Conservation (phyloP, 1,284 basidiomycete genomes). For the Golubevia pallescens region DNA sequence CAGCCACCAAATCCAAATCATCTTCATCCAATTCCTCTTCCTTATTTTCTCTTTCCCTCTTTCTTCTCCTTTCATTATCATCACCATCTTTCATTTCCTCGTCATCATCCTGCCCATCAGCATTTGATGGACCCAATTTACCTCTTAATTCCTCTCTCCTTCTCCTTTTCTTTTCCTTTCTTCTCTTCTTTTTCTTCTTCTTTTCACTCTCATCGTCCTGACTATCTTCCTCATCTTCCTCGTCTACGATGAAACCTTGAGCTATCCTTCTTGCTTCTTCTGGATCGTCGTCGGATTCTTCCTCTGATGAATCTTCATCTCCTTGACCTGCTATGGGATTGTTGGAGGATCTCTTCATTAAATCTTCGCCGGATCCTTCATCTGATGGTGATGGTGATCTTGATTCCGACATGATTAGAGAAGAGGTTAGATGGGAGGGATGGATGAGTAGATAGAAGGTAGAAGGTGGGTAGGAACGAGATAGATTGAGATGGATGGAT, state of each 20-base stretch:
- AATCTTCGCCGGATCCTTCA: conserved; percentile 51
- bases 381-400: conserved; percentile 12
- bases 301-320: conserved; percentile 22
- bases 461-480: too few species aligned
- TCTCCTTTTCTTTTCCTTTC: conserved; percentile 11
- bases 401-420: too few species aligned
- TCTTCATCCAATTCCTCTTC: conserved; percentile 61
- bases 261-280: conserved; percentile 58
- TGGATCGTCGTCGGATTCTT: conserved; percentile 60
- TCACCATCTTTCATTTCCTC: not conserved
- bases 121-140: not conserved
- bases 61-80: not conserved
- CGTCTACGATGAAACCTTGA: conserved; percentile 61
- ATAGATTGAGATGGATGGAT: too few species aligned
- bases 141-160: not conserved
- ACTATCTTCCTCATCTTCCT: conserved; percentile 52
- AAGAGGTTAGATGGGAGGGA: too few species aligned
- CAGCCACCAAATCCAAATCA: conserved; percentile 55
- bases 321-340: conserved; percentile 24
- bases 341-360: conserved; percentile 44
- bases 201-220: conserved; percentile 9
- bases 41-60: conserved; percentile 12
- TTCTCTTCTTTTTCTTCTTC: conserved; percentile 12
- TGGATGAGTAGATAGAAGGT: too few species aligned
- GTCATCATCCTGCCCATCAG: not conserved